Conservation (phyloP, 805 yeast species). For the Scheffersomyces amazonensis region DNA sequence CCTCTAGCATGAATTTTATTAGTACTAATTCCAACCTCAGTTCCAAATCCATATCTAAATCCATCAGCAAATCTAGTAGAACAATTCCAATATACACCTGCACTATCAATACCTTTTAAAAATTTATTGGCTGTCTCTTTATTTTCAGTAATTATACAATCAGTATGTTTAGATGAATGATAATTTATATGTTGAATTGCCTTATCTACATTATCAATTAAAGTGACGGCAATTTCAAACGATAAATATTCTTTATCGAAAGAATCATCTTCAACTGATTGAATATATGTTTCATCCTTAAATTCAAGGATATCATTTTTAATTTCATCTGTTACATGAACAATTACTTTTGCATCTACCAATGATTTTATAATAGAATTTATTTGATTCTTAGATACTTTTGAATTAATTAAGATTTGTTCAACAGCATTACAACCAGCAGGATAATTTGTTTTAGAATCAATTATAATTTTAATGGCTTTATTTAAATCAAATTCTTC, state of each 20-base stretch:
- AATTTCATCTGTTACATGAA: conserved; percentile 63
- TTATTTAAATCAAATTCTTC: conserved; percentile 71
- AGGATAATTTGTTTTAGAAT: conserved; percentile 93
- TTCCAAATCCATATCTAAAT: conserved; percentile 96
- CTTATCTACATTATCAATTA: conserved; percentile 54
- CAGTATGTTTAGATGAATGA: conserved; percentile 97
- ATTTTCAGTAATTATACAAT: conserved; percentile 79
- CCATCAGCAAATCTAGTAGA: conserved; percentile 98
- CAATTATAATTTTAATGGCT: conserved; percentile 74
- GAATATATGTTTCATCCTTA: conserved; percentile 23
- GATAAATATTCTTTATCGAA: conserved; percentile 84
- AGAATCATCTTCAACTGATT: conserved; percentile 59
- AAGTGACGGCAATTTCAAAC: conserved; percentile 73
- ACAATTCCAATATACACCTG: conserved; percentile 98
- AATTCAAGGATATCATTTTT: conserved; percentile 21
- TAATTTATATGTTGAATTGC: conserved; percentile 86
- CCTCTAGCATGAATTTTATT: conserved; percentile 98
- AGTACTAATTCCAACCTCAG: conserved; percentile 97
- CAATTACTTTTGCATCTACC: conserved; percentile 62
- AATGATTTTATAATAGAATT: conserved; percentile 38
- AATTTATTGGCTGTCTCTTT: conserved; percentile 71
- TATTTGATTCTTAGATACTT: conserved; percentile 25
- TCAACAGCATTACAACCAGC: conserved; percentile 99
- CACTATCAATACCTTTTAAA: conserved; percentile 83
- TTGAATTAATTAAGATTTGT: conserved; percentile 65